Evolutionary conservation across 768 basidiomycete species (phyloP).

Genomic region (Boletus reticulatus): DNA sequence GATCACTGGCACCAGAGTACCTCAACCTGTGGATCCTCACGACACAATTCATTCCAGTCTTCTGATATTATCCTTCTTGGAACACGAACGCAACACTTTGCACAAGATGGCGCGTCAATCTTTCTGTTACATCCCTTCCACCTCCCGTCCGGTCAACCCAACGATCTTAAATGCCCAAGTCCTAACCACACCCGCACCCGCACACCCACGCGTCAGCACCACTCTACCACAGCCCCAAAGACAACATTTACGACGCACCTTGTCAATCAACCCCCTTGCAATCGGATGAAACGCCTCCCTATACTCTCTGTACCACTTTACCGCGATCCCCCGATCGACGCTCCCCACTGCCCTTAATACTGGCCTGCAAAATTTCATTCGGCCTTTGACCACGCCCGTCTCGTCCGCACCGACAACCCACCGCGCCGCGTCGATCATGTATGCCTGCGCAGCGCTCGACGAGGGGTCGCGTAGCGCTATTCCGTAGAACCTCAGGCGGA

Average conservation of each 20-base stretch:
- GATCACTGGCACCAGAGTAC: too few relatives aligned
- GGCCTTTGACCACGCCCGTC: neutral
- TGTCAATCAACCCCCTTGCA: constrained; percentile 70
- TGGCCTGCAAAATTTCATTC: neutral
- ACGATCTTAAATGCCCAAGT: constrained; percentile 4
- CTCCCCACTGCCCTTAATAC: neutral
- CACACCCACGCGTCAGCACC: too few relatives aligned
- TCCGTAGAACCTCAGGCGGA: constrained; percentile 76
- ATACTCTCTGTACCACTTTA: constrained; percentile 43
- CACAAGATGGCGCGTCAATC: too few relatives aligned
- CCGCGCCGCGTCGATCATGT: neutral
- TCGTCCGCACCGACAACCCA: neutral
- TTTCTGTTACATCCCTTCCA: too few relatives aligned
- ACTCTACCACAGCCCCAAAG: too few relatives aligned
- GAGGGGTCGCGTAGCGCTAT: constrained; percentile 55
- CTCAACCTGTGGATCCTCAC: too few relatives aligned
- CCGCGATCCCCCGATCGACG: constrained; percentile 41
- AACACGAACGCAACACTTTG: too few relatives aligned
- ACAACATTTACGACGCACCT: constrained; percentile 41
- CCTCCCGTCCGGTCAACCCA: too few relatives aligned
- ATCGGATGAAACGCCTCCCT: constrained; percentile 72
- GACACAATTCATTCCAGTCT: too few relatives aligned
- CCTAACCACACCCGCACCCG: neutral
- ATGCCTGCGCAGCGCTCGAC: neutral
- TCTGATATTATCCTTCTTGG: too few relatives aligned